Evolutionary conservation across 371 early-diverging fungal genomes (phyloP).

Genomic region (Apophysomyces ossiformis): DNA sequence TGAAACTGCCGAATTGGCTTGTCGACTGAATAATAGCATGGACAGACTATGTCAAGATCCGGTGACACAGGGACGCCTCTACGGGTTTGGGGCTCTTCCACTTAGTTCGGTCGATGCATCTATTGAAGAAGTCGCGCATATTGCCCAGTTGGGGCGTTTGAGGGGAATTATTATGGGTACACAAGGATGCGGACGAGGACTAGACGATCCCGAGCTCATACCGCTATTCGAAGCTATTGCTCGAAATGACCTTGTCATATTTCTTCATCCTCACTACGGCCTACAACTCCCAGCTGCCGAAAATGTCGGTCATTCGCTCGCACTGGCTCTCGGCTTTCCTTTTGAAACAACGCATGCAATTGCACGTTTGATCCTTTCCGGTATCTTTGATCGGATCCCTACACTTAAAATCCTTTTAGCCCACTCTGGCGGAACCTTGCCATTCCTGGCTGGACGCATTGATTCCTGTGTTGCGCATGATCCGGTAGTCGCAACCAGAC

Average conservation of each 20-base stretch:
- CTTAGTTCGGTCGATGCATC: conserved; percentile 25
- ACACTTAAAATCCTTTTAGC: conserved; percentile 43
- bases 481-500: conserved; percentile 23
- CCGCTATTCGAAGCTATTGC: conserved; percentile 38
- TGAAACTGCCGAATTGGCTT: conserved; percentile 26
- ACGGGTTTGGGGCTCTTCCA: conserved; percentile 43
- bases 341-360: conserved; percentile 47
- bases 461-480: conserved; percentile 44
- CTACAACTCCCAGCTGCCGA: conserved; percentile 23
- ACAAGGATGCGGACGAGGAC: conserved; percentile 37
- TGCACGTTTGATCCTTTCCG: conserved; percentile 40
- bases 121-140: conserved; percentile 32
- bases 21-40: conserved; percentile 32
- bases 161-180: conserved; percentile 46
- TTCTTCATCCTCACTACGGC: conserved; percentile 52
- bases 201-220: conserved; percentile 43
- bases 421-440: conserved; percentile 44
- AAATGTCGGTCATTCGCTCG: conserved; percentile 41
- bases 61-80: conserved; percentile 24
- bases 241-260: conserved; percentile 28
- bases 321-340: conserved; percentile 48
- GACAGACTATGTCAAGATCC: conserved; percentile 27
- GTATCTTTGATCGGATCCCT: conserved; percentile 41
- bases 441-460: conserved; percentile 48
- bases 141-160: conserved; percentile 25